A percentile compares a stretch with the other conserved stretches of the same genome.
Evolutionary conservation across 2,329 filamentous ascomycete species (phyloP).

Genomic region (Hypomyces perniciosus): DNA sequence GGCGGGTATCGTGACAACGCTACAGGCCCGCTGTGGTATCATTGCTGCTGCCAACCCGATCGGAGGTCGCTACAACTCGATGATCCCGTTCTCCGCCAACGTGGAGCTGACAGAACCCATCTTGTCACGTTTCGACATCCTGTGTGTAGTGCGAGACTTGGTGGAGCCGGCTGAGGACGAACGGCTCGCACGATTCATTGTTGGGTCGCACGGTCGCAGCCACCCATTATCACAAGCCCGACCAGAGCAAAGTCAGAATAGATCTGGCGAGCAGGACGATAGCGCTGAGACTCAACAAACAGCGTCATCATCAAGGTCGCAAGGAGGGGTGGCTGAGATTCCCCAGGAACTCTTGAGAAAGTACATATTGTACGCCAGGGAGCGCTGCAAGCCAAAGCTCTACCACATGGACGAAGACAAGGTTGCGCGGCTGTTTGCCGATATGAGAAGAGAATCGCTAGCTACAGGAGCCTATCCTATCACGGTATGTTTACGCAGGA

Average conservation of each 20-base stretch:
- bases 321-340: conserved; percentile 60
- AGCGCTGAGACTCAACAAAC: conserved; percentile 20
- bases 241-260: conserved; percentile 15
- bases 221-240: conserved; percentile 59
- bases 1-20: conserved; percentile 93
- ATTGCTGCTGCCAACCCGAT: conserved; percentile 96
- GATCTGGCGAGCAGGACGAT: background rate
- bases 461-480: conserved; percentile 97
- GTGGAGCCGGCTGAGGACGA: conserved; percentile 92
- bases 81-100: conserved; percentile 91
- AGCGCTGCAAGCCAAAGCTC: conserved; percentile 83
- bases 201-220: conserved; percentile 86
- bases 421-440: conserved; percentile 84
- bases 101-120: conserved; percentile 97
- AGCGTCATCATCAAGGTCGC: conserved; percentile 13
- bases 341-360: conserved; percentile 87
- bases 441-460: conserved; percentile 89
- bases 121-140: conserved; percentile 93
- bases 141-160: conserved; percentile 92
- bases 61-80: conserved; percentile 93
- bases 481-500: conserved; percentile 59
- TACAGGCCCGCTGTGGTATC: conserved; percentile 93
- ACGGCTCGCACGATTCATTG: conserved; percentile 87
- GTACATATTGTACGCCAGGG: conserved; percentile 92
- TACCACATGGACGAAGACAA: conserved; percentile 99